Base-by-base conservation (phyloP, 2,329 filamentous ascomycete genomes). In the Colletotrichum sp. region DNA sequence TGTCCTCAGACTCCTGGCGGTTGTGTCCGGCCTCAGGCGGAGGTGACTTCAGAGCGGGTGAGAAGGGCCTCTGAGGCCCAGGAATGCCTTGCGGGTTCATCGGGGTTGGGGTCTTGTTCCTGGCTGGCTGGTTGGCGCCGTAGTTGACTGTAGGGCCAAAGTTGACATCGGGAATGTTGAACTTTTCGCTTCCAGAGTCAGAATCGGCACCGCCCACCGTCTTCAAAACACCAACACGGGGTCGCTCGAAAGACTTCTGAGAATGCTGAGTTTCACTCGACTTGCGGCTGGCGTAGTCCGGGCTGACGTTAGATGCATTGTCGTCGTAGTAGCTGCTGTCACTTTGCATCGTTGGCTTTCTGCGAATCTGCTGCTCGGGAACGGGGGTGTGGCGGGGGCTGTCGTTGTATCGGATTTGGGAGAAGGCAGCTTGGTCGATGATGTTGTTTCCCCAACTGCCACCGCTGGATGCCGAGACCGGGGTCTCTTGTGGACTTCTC, bases 131-230 rank as follows among this genome's bases (percentile, higher is more conserved):
- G 60, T 80, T 77, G 15, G 84, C 86, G 39, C 82, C 85, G 73
- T 95, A 93, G 75, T 94, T 93, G 79, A 95, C 86, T 0, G 96
- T 98, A 8, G 93, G 95, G 0, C 96, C 96, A 84, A 98, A 98
- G 83, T 98, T 93, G 77, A 98, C 91, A 6, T 89, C 86, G 1
- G 95, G 95, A 76, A 98, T 92, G 72, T 91, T 89, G 28, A 90
- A 87, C 56, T 72, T 75, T 55, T 77, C 74, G 71, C 56, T 68
- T 43, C 15, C 55, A 10, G 60, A 79, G 32, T 70, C 77, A 9
- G 79, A 80, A 2, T 86, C 84, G 5, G 81, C 80, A n/a, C 87
- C 87, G 6, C 95, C 96, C 13, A 96, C 93, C 2, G 94, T 95
- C 82, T 94, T 96, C 82, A 96, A 87, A 8, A 96, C 92, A 65